These are phyloP conservation scores for Backusella mclennaniae DNA, from an alignment of 192 early-diverging fungal genomes.

Conservation along the genomic window DNA sequence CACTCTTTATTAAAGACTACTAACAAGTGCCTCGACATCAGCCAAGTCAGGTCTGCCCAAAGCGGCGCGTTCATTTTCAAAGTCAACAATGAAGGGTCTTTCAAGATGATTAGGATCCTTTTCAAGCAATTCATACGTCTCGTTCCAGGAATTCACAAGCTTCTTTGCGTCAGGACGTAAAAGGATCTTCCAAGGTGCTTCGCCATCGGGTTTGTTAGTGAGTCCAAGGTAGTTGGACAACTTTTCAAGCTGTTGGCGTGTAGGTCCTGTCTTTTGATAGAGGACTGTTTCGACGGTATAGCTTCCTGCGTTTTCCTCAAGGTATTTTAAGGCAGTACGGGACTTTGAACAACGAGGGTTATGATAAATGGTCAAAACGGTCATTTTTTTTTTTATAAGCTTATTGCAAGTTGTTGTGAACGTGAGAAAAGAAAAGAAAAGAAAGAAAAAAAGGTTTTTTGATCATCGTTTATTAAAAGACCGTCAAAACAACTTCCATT, in stretches of 20 bases:
- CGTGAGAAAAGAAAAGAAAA: conserved; percentile 2
- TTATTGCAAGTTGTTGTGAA: not conserved
- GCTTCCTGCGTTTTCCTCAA: conserved; percentile 13
- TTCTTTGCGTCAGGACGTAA: conserved; percentile 34
- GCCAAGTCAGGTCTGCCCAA: conserved; percentile 31
- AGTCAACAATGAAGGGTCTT: conserved; percentile 40
- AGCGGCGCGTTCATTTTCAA: conserved; percentile 30
- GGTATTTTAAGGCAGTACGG: conserved; percentile 13
- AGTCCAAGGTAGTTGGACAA: conserved; percentile 22
- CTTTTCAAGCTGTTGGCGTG: conserved; percentile 15
- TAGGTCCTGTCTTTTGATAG: conserved; percentile 27
- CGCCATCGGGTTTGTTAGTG: not conserved
- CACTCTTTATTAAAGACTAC: not conserved
- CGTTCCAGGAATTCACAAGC: conserved; percentile 2
- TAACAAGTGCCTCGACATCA: conserved; percentile 20
- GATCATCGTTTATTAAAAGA: not conserved
- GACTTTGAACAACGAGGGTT: conserved; percentile 36
- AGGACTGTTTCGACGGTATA: conserved; percentile 19
- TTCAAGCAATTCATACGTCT: conserved; percentile 15
- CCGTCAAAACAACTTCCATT: not conserved
- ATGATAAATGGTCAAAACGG: conserved; percentile 33
- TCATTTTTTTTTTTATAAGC: not conserved
- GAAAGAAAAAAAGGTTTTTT: not conserved
- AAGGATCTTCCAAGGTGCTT: conserved; percentile 19
- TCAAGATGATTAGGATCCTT: conserved; percentile 27